These are phyloP conservation scores for Zoysia japonica DNA, from an alignment of 176 grass and related monocot species.

Conservation along the genomic window DNA sequence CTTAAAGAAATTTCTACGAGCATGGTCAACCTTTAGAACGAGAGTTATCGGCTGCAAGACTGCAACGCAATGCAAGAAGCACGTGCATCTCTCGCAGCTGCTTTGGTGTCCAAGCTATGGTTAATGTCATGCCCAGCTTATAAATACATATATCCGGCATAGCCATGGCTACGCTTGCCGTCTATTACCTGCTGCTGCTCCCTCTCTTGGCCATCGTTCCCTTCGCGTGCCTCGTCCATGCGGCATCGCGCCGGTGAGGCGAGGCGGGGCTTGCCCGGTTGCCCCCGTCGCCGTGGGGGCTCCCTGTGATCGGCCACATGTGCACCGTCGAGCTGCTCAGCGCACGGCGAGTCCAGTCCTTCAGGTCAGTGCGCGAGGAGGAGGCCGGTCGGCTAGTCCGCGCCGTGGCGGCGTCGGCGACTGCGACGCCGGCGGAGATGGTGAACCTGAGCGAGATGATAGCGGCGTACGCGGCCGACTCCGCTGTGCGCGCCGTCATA, in stretches of 20 bases:
- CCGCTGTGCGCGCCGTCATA: conserved; percentile 14
- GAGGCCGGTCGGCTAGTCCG: conserved; percentile 5
- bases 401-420: background rate
- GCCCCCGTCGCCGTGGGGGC: conserved; percentile 36
- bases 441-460: conserved; percentile 25
- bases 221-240: background rate
- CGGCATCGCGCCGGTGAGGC: background rate
- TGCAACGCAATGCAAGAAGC: no score
- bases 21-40: no score
- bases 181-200: background rate
- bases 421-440: background rate
- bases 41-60: no score
- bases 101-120: no score
- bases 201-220: conserved; percentile 7
- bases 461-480: conserved; percentile 22
- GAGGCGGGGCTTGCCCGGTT: background rate
- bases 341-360: conserved; percentile 29
- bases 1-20: no score
- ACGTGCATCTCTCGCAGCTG: no score
- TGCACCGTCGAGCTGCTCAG: conserved; percentile 40
- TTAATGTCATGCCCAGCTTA: no score
- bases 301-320: conserved; percentile 52
- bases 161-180: background rate
- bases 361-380: background rate
- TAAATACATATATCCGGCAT: background rate